Conservation (phyloP, 495 filamentous ascomycete genomes). For the Neurospora sp. region DNA sequence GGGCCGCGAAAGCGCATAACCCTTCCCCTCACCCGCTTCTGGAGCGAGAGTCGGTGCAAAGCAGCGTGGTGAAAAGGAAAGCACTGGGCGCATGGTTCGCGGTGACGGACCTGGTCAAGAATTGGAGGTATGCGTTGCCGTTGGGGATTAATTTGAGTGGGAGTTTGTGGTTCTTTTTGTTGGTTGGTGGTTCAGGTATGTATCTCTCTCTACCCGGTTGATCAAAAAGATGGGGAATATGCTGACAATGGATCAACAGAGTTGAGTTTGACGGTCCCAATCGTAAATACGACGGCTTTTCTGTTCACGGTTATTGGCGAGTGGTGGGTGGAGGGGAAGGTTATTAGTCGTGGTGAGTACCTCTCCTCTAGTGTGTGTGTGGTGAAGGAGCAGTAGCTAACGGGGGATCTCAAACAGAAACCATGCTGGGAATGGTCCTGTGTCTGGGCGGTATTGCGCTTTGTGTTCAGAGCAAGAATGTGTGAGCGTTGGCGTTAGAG, state of each 20-base stretch:
- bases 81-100: conserved; percentile 53
- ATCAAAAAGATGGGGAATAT: neutral
- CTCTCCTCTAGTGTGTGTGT: neutral
- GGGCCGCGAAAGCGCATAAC: conserved; percentile 49
- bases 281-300: conserved; percentile 90
- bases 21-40: conserved; percentile 44
- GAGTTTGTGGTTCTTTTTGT: conserved; percentile 92
- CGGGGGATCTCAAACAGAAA: conserved; percentile 44
- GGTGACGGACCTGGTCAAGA: conserved; percentile 66
- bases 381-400: neutral
- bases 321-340: conserved; percentile 89
- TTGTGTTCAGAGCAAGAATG: conserved; percentile 61
- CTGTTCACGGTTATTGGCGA: conserved; percentile 91
- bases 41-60: conserved; percentile 22
- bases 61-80: conserved; percentile 45
- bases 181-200: conserved; percentile 57
- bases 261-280: conserved; percentile 84
- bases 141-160: conserved; percentile 86
- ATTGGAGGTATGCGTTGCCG: conserved; percentile 76
- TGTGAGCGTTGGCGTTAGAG: neutral
- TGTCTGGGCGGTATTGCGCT: conserved; percentile 77
- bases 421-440: conserved; percentile 77
- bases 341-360: conserved; percentile 61
- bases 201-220: neutral
- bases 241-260: conserved; percentile 39